Evolutionary conservation across 2,329 filamentous ascomycete genomes (phyloP), one percentile per base, ranked within the genome.

Genomic region (Phoma sp.): DNA sequence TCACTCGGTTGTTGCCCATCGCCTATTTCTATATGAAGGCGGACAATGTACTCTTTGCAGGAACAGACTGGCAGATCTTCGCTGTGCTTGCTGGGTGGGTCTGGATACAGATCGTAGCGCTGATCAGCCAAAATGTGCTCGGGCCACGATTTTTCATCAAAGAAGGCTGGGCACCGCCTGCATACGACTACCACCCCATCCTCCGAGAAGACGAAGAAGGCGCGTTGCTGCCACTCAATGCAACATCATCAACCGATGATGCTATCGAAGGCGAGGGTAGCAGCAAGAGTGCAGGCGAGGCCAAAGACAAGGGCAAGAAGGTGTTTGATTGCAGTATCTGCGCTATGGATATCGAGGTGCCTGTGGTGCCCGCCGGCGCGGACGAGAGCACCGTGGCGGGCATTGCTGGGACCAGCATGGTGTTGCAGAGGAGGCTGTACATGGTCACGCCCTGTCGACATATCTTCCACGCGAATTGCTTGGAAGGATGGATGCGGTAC

Each of bases 361-460:
- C 92, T 0, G 88, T 98, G 22, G 78, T 96, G 29, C 82, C 82
- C 45, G 81, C 83, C 14, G 77, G 76, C 1, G 36, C 41, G 7
- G 52, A 55, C 13, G 52, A 55, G 18, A 42, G 52, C 36, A 32
- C 35, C 5, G 18, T 40, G 6, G 45, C 35, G 72, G 42, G 44
- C 6, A 39, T 78, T 37, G 76, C 76, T 4, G 74, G 85, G 0
- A 64, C 62, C 14, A 53, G 63, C 0, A 87, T 87, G 27, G 84
- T 96, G 50, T 81, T 98, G 62, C 89, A 90, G 29, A 82, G 93
- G 57, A 84, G 93, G 44, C 82, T 85, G 64, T 98, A 98, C 77
- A 99, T 99, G 95, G 91, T 98, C 22, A 99, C 95, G 52, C 95
- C 95, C 42, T 99, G 95, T 75, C 82, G 93, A 50, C 95, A 99